Percentiles rank a stretch among this genome's conserved stretches.
phyloP scores from a whole-genome alignment of 305 asterid genomes.

The Plantago lanceolata region DNA sequence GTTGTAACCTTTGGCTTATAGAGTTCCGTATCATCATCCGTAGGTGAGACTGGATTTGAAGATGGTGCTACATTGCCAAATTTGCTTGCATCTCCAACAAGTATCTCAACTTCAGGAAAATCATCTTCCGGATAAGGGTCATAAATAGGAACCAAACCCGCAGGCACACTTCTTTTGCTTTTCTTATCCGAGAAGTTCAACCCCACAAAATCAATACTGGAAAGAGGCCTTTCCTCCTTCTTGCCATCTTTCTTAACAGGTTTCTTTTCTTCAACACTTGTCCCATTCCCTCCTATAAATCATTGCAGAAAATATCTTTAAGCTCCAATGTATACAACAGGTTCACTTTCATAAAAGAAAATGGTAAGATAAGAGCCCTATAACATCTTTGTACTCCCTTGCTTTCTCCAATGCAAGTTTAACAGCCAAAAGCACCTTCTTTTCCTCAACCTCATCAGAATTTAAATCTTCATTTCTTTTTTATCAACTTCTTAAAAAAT shows the following conservation, averaged over 20 bases:
- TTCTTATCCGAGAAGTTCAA: constrained; percentile 78
- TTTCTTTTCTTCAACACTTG: constrained; percentile 25
- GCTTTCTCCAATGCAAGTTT: constrained; percentile 48
- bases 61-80: constrained; percentile 40
- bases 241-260: constrained; percentile 26
- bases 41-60: constrained; percentile 18
- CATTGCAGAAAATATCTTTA: constrained; percentile 19
- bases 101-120: constrained; percentile 73
- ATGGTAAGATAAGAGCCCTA: background rate
- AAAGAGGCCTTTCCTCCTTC: constrained; percentile 45
- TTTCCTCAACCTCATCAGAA: constrained; percentile 21
- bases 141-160: constrained; percentile 60
- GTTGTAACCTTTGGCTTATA: constrained; percentile 95
- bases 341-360: background rate
- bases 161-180: constrained; percentile 61
- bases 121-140: constrained; percentile 60
- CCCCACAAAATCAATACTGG: constrained; percentile 78
- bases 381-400: constrained; percentile 38
- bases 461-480: constrained; percentile 21
- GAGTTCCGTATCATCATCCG: constrained; percentile 41
- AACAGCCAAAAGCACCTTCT: constrained; percentile 34
- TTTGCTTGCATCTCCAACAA: constrained; percentile 68
- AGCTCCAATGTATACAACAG: constrained; percentile 8
- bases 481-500: constrained; percentile 1
- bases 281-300: constrained; percentile 35